Percentiles rank a stretch among this genome's conserved stretches.
Conservation (phyloP, 257 asterid genomes). For the Rauvolfia tetraphylla region DNA sequence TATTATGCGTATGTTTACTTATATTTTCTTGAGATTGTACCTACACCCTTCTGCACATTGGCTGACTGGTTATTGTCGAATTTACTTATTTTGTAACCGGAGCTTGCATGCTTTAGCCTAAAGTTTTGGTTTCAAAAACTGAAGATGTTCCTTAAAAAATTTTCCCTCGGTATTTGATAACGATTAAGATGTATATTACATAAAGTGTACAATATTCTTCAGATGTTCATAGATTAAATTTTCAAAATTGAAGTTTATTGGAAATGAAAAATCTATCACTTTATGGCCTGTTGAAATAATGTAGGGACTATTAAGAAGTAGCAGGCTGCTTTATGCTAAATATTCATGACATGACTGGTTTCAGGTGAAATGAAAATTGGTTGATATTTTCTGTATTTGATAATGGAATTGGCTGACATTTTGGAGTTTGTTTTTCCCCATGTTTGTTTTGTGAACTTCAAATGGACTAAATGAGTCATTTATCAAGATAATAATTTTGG, state of each 20-base stretch:
- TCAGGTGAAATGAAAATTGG: neutral
- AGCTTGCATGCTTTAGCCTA: neutral
- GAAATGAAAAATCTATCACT: neutral
- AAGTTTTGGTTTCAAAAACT: neutral
- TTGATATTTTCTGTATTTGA: neutral
- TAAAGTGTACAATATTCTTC: neutral
- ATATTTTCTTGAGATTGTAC: neutral
- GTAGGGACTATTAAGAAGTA: neutral
- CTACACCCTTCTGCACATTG: neutral
- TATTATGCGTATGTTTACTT: neutral
- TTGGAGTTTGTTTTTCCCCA: neutral
- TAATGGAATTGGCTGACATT: neutral
- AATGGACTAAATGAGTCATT: neutral
- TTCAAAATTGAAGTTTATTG: neutral
- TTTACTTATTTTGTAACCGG: neutral
- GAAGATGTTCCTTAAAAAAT: neutral
- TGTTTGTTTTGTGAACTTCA: neutral
- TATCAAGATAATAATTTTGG: neutral
- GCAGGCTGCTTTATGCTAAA: neutral
- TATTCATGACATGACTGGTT: neutral
- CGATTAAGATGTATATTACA: neutral
- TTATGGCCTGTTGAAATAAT: neutral
- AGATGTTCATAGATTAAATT: neutral
- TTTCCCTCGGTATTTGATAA: neutral
- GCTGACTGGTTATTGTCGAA: neutral